A percentile compares a stretch with the other conserved stretches of the same genome.
Evolutionary conservation across 352 stramenopile genomes (phyloP).

Genomic region (Phytopythium sindhum): DNA sequence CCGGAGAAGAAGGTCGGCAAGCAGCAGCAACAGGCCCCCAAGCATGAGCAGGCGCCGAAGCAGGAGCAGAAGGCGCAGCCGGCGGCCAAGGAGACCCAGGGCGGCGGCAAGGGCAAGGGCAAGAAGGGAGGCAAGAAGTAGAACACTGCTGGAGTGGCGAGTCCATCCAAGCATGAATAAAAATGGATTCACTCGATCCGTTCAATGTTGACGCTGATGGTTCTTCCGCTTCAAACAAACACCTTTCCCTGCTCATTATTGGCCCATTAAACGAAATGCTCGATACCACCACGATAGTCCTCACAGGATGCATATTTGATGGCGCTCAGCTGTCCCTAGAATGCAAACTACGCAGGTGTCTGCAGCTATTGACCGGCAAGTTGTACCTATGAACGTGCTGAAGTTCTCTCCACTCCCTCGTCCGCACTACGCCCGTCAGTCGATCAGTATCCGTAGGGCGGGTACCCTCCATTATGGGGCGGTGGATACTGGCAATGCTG

Average conservation of each 20-base stretch:
- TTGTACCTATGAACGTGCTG: neutral
- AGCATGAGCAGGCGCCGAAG: neutral
- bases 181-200: too few species aligned
- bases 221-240: too few species aligned
- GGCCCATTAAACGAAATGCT: too few species aligned
- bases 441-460: slow-evolving; percentile 23
- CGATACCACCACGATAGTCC: too few species aligned
- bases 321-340: too few species aligned
- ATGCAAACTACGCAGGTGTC: too few species aligned
- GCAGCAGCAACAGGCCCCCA: neutral
- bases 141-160: too few species aligned
- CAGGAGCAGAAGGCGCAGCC: neutral
- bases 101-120: slow-evolving; percentile 5
- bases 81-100: neutral
- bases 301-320: too few species aligned
- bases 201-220: too few species aligned
- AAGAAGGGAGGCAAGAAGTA: slow-evolving; percentile 17
- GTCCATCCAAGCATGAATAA: too few species aligned
- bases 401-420: neutral
- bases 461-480: slow-evolving; percentile 16
- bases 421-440: neutral
- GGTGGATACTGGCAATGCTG: slow-evolving; percentile 28
- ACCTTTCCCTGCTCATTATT: too few species aligned
- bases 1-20: neutral
- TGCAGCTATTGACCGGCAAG: neutral